Evolutionary conservation across 345 rosid species (phyloP).

Genomic region (Trapa bicornis): DNA sequence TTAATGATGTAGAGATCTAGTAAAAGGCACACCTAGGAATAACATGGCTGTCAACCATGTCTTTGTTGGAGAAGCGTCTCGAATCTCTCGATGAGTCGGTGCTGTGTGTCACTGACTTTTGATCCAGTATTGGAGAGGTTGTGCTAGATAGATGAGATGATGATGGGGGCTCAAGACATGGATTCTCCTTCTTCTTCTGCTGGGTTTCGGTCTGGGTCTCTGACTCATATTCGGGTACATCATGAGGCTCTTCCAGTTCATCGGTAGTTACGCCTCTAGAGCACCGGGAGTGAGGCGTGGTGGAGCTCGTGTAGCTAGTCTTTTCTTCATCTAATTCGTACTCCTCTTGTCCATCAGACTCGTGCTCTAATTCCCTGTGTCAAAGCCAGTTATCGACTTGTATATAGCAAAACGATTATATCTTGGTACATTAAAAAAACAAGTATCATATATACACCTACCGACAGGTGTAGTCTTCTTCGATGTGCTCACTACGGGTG

Average conservation of each 20-base stretch:
- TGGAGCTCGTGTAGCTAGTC: slow-evolving; percentile 65
- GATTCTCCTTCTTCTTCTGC: not conserved
- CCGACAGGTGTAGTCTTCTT: not conserved
- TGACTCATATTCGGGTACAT: no score
- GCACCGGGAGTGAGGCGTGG: slow-evolving; percentile 76
- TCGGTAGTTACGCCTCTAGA: slow-evolving; percentile 74
- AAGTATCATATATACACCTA: not conserved
- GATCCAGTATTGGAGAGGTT: not conserved
- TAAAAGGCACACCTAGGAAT: not conserved
- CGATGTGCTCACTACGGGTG: not conserved
- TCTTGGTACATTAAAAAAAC: no score
- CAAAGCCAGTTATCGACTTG: not conserved
- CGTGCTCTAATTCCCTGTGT: slow-evolving; percentile 13
- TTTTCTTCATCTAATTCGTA: slow-evolving; percentile 62
- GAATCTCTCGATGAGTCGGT: not conserved
- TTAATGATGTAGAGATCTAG: no score
- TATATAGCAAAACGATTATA: no score
- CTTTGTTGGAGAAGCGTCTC: not conserved
- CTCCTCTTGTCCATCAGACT: slow-evolving; percentile 35
- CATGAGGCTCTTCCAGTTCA: slow-evolving; percentile 29
- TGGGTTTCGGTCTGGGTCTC: not conserved
- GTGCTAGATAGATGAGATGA: not conserved
- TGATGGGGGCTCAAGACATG: not conserved
- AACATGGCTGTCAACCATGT: not conserved
- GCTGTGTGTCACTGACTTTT: not conserved